These are phyloP conservation scores for Pseudomassariella vexata DNA, from an alignment of 2,329 filamentous ascomycete species.

Conservation along the genomic window DNA sequence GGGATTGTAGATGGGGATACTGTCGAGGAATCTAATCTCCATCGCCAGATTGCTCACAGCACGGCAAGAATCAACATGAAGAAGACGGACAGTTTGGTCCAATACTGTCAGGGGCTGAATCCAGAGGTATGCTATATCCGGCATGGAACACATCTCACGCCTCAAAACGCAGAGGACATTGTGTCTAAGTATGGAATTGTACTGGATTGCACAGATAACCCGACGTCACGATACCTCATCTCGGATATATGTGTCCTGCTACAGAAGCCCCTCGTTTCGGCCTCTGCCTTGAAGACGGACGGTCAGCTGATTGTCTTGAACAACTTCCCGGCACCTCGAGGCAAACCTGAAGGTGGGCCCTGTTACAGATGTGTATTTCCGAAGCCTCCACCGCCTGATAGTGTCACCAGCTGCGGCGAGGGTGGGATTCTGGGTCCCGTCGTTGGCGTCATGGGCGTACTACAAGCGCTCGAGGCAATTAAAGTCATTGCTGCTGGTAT, in stretches of 20 bases:
- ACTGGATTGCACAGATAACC: slow-evolving; percentile 93
- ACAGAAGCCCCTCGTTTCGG: slow-evolving; percentile 75
- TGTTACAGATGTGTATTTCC: slow-evolving; percentile 96
- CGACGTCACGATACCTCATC: slow-evolving; percentile 84
- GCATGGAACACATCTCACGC: slow-evolving; percentile 59
- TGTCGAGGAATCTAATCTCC: slow-evolving; percentile 86
- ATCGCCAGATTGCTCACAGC: slow-evolving; percentile 82
- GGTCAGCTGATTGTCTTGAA: slow-evolving; percentile 90
- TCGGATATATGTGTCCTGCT: slow-evolving; percentile 83
- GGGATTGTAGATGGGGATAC: slow-evolving; percentile 83
- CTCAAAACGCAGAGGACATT: slow-evolving; percentile 61
- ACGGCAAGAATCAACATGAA: slow-evolving; percentile 63
- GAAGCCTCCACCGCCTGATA: slow-evolving; percentile 75
- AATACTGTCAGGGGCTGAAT: slow-evolving; percentile 58
- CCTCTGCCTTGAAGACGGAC: slow-evolving; percentile 81
- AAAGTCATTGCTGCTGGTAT: slow-evolving; percentile 60
- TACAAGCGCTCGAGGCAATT: slow-evolving; percentile 86
- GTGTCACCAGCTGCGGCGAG: slow-evolving; percentile 81
- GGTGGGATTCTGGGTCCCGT: slow-evolving; percentile 90
- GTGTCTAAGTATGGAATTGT: slow-evolving; percentile 73
- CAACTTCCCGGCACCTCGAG: slow-evolving; percentile 60
- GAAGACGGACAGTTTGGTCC: slow-evolving; percentile 75
- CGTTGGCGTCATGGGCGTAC: slow-evolving; percentile 85
- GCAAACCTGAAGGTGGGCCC: slow-evolving; percentile 59
- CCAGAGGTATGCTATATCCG: slow-evolving; percentile 60